Base-by-base conservation (phyloP, 108 stramenopile genomes). In the Fragilariopsis cylindrus region DNA sequence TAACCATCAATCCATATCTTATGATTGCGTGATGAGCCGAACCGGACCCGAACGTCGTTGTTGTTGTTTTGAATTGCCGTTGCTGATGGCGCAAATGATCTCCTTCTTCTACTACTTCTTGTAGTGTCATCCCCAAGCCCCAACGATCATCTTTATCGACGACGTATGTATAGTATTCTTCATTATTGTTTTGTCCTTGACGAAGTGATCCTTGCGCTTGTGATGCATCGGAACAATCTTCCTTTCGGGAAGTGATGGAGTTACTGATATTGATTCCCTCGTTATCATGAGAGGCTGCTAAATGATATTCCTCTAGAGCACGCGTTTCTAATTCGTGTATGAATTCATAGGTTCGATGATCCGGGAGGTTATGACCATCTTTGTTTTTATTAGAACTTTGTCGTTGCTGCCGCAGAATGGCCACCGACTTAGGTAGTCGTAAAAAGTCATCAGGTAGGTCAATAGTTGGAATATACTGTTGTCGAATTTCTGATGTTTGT, bases 41-140 rank as follows among this genome's bases (percentile, higher is more conserved):
- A 19, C 53, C 57, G 71, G 4, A 80, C 56, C 45, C 78, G 83
- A 75, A 77, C 75, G 13, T 55, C 19, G 3, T 69, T 46, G 30
- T 30, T 30, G 30, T 30, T 53, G 52, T 53, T 15, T 12, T 53
- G 39, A 45, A 50, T 52, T 48, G 49, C 7, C 7, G 67, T 50
- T 68, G 48, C 18, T 18, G 47, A 21, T 18, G 3, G 18, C 70
- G 56, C 65, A 88, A 72, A 30, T 7, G 81, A 85, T 75, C 78
- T 4, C 86, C 69, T 54, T 70, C 75, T 11, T 88, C 81, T 11
- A 77, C 74, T 45, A 76, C 63, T 71, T 84, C 82, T 1, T 76
- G 48, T 76, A 94, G 65, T 40, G 84, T 85, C 85, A 94, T 88
- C 39, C 93, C 93, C 63, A 94, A 60, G 43, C 93, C 89, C 15